Base-by-base conservation (phyloP, 805 yeast species). In the Candida pini region DNA sequence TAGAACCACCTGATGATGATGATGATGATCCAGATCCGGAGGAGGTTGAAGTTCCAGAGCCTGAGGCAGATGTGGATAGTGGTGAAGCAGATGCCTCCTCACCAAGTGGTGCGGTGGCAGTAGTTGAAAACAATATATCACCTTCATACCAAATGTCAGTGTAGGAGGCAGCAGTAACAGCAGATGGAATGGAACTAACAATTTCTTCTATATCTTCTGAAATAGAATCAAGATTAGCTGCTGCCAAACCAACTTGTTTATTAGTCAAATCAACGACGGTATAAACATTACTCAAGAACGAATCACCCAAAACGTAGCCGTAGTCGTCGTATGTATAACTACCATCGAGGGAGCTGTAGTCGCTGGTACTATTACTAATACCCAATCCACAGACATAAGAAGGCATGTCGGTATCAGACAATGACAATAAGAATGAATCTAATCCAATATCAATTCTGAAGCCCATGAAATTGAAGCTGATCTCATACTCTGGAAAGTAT, bases 391-490 rank as follows among this genome's bases (percentile, higher is more conserved):
- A 76, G 18, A 58, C 49, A 3, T 49, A 45, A 1, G 58, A 51
- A 5, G 48, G 43, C 7, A 41, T 20, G 5, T 51, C 53, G 4
- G 35, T 9, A 5, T 38, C 18, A 5, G 39, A 18, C 10, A 58
- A 33, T 4, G 35, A 18, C 13, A 56, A 30, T 24, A 43, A 31
- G 28, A 54, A 55, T 16, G 51, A 38, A 5, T 45, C 30, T 13
- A 74, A 49, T 19, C 85, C 81, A 6, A 72, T 75, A 12, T 62
- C 51, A 38, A 81, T 73, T 8, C 53, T 48, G n/a, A 66, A 53
- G 5, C 86, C 88, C 39, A 76, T 75, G 58, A 82, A 77, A 45
- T 71, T 61, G 45, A 75, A 75, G 25, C 62, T 60, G 8, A 75
- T 41, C 43, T 34, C 34, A n/a, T 38, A 38, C 23, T 48, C 43